Percentiles rank a stretch among this genome's conserved stretches.
These are phyloP conservation scores for Circinella umbellata DNA, from an alignment of 371 early-diverging fungal species.

Conservation along the genomic window DNA sequence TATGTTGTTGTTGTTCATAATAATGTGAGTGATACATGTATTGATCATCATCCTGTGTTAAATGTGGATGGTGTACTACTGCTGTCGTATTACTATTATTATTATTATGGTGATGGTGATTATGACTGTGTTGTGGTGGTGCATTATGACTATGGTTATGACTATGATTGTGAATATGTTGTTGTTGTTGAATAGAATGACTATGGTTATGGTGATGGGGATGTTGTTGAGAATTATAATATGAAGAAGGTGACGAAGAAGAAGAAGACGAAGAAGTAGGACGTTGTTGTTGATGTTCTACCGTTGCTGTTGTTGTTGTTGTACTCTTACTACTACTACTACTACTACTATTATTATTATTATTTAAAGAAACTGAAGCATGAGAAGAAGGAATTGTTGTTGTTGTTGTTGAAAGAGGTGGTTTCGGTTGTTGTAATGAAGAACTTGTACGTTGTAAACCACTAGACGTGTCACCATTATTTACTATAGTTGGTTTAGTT, in stretches of 20 bases:
- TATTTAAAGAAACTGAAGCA: background rate
- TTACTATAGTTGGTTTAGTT: conserved; percentile 5
- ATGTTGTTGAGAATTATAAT: conserved; percentile 5
- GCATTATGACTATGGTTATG: conserved; percentile 7
- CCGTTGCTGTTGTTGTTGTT: too few species aligned
- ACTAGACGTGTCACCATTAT: background rate
- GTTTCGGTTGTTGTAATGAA: conserved; percentile 12
- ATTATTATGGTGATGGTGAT: conserved; percentile 10
- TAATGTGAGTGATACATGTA: conserved; percentile 9
- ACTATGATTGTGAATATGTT: conserved; percentile 9
- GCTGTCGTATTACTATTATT: too few species aligned
- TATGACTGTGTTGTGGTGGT: conserved; percentile 6
- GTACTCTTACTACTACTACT: too few species aligned
- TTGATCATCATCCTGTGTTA: conserved; percentile 14
- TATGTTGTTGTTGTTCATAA: conserved; percentile 16
- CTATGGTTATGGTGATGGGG: background rate
- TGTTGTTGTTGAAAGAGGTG: too few species aligned
- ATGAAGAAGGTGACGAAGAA: conserved; percentile 13
- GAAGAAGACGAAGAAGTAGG: background rate
- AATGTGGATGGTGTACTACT: conserved; percentile 1
- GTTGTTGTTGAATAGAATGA: conserved; percentile 5
- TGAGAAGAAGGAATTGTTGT: background rate
- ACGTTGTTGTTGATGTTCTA: conserved; percentile 2
- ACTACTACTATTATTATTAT: too few species aligned
- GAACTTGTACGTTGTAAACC: conserved; percentile 3